A percentile compares a stretch with the other conserved stretches of the same genome.
phyloP scores from a whole-genome alignment of 176 grass and related monocot species.

The Elymus sibiricus region DNA sequence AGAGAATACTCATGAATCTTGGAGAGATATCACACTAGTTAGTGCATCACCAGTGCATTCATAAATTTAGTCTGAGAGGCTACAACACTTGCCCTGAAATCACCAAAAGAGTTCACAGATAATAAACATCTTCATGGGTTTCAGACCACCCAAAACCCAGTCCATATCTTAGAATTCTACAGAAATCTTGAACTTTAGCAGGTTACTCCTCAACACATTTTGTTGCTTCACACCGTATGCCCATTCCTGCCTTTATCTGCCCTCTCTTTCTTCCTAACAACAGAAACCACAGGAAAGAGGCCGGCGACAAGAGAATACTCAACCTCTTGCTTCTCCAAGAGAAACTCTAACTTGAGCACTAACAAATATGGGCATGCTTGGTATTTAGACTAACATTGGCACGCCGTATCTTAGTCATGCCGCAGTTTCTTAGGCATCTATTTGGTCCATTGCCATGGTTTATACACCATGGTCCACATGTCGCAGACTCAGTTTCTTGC shows the following conservation, averaged over 20 bases:
- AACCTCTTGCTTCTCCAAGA: constrained; percentile 18
- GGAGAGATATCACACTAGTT: too few species aligned
- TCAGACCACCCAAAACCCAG: not conserved
- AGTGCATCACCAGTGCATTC: too few species aligned
- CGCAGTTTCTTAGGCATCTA: not conserved
- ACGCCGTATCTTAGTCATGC: not conserved
- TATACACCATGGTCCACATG: not conserved
- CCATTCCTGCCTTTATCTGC: not conserved
- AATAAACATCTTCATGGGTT: constrained; percentile 14
- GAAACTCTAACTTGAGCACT: not conserved
- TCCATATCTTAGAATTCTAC: not conserved
- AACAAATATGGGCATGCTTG: not conserved
- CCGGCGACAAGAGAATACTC: not conserved
- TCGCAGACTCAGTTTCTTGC: not conserved
- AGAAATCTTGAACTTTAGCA: not conserved
- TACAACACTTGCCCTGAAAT: constrained; percentile 7
- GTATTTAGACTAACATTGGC: not conserved
- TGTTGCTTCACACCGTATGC: not conserved
- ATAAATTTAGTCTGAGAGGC: constrained; percentile 10
- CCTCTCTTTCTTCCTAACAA: constrained; percentile 21
- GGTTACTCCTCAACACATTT: not conserved
- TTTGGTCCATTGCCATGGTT: not conserved
- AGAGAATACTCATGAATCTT: too few species aligned
- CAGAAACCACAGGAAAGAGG: not conserved
- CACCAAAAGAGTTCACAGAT: constrained; percentile 21